These are phyloP conservation scores for Naganishia onofrii DNA, from an alignment of 768 basidiomycete species.

Conservation along the genomic window DNA sequence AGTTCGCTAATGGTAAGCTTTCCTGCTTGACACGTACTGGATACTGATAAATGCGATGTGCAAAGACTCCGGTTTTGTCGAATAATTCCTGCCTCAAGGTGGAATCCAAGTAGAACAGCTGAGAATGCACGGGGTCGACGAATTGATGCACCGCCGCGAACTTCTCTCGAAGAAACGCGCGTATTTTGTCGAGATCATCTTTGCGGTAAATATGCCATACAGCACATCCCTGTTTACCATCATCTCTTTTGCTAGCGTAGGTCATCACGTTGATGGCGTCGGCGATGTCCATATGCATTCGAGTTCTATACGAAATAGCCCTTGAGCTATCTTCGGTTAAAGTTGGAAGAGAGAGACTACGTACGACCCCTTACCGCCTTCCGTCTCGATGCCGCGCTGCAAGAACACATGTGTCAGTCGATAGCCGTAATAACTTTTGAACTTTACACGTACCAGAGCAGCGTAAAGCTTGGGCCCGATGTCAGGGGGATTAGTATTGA, in stretches of 20 bases:
- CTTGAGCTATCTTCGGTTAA: background rate
- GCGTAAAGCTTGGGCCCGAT: conserved; percentile 92
- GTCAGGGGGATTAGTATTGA: conserved; percentile 38
- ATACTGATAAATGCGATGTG: conserved; percentile 80
- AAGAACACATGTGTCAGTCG: background rate
- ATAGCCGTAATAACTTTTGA: background rate
- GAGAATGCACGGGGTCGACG: conserved; percentile 83
- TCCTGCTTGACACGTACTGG: conserved; percentile 57
- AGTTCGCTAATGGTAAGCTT: background rate
- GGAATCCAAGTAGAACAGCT: conserved; percentile 78
- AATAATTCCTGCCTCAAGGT: conserved; percentile 66
- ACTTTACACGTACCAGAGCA: conserved; percentile 59
- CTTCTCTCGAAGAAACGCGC: conserved; percentile 68
- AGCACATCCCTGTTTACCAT: conserved; percentile 66
- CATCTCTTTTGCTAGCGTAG: conserved; percentile 62
- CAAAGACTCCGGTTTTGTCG: conserved; percentile 67
- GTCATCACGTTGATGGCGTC: conserved; percentile 92
- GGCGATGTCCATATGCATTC: conserved; percentile 88
- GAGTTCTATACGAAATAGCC: conserved; percentile 55
- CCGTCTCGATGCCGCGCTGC: conserved; percentile 61
- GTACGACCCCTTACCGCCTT: conserved; percentile 70
- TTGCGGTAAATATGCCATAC: conserved; percentile 89
- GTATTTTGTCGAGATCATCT: conserved; percentile 73
- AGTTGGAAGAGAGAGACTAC: conserved; percentile 7
- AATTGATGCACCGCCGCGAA: conserved; percentile 50